Evolutionary conservation across 768 basidiomycete genomes (phyloP), one percentile per base, ranked within the genome.

Genomic region (Austroboletus festivus): DNA sequence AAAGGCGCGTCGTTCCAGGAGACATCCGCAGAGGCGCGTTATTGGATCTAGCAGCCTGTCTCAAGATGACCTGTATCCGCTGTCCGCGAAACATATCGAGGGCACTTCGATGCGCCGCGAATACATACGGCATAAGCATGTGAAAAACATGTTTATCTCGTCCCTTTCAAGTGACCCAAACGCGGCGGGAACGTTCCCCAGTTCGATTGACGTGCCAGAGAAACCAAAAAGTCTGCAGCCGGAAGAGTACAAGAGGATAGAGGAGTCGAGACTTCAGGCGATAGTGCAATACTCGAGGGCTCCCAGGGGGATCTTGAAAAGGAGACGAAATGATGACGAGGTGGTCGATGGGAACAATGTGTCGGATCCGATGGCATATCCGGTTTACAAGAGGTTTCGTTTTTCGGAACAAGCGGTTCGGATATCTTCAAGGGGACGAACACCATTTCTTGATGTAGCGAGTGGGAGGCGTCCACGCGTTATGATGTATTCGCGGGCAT

Each of bases 61-160:
- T 5, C 64, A 68, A 15, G 53, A 61, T 6, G 67, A 62, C 10
- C 18, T 54, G 4, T 11, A 50, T 4, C 49, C 64, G n/a, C 46
- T 47, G 19, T 50, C 56, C n/a, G 46, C 52, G 5, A 42, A 46
- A 44, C 48, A 68, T 2, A 59, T 66, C 34, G 67, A 69, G 46
- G 55, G 46, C 9, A 50, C 57, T 3, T 53, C 48, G 12, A 52
- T 56, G 39, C 65, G 67, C 3, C 65, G 60, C 5, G 55, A 55
- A 20, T 63, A 62, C 44, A 51, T 65, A 34, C 63, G 48, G 10
- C 51, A 65, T 7, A 68, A 43, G 26, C 54, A 65, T 15, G n/a
- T 58, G 50, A 67, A 64, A 48, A 66, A 69, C 38, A 48, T 54
- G 13, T 53, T 53, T 33, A 67, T 67, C 20, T 67, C 62, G 21